phyloP scores from a whole-genome alignment of 2,329 filamentous ascomycete genomes.

The Apiospora arundinis region DNA sequence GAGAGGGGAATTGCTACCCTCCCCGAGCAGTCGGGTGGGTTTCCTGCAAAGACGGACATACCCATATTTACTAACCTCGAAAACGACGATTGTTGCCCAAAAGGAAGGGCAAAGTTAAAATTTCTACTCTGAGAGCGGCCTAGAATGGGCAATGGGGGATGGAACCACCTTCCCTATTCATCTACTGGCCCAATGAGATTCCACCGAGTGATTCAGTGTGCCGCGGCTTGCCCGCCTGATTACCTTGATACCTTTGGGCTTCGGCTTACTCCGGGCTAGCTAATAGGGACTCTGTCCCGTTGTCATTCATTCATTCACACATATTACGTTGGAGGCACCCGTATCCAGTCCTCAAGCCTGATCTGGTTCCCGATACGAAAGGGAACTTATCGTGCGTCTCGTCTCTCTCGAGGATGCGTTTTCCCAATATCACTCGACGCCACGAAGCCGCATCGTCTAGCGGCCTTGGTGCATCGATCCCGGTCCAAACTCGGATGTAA shows the following conservation, averaged over 20 bases:
- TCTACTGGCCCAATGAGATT: not conserved
- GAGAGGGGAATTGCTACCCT: conserved; percentile 1
- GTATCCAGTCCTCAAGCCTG: not conserved
- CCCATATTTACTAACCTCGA: conserved; percentile 1
- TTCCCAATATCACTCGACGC: not conserved
- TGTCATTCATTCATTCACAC: too few species aligned
- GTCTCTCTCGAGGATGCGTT: not conserved
- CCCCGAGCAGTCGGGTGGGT: not conserved
- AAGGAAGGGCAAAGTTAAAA: not conserved
- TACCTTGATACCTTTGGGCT: not conserved
- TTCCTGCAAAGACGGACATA: conserved; percentile 10
- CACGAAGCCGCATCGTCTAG: conserved; percentile 10
- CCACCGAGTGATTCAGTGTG: not conserved
- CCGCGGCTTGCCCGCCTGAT: not conserved
- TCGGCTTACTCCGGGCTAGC: not conserved
- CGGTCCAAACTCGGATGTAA: conserved; percentile 1
- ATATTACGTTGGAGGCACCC: conserved; percentile 5
- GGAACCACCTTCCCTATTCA: conserved; percentile 10
- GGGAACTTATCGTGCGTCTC: not conserved
- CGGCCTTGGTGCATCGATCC: not conserved
- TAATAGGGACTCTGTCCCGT: not conserved
- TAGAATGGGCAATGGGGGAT: conserved; percentile 9
- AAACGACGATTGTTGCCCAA: conserved; percentile 13
- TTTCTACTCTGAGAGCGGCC: not conserved
- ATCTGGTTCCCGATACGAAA: conserved; percentile 8